A percentile compares a stretch with the other conserved stretches of the same genome.
phyloP scores from a whole-genome alignment of 2,329 filamentous ascomycete genomes.

The Berkeleyomyces basicola region DNA sequence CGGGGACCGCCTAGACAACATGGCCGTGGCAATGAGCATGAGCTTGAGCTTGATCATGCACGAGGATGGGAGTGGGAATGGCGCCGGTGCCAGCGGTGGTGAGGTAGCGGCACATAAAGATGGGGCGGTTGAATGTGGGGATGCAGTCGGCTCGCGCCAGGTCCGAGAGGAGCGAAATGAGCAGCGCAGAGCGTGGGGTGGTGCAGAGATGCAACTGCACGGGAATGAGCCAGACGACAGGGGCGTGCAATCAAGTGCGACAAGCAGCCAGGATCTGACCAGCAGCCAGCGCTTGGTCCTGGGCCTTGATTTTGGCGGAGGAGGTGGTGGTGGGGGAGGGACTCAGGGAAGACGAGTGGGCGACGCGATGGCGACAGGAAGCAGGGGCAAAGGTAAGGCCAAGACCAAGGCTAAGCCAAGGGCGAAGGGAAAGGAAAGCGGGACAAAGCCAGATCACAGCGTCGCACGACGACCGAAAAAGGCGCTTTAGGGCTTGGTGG shows the following conservation, averaged over 20 bases:
- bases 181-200: neutral
- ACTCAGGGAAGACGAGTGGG: neutral
- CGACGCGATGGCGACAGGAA: neutral
- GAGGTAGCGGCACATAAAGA: neutral
- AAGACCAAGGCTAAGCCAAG: neutral
- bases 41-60: neutral
- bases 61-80: neutral
- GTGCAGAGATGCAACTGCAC: neutral
- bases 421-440: neutral
- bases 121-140: neutral
- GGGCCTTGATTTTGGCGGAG: conserved; percentile 5
- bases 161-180: neutral
- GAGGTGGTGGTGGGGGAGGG: neutral
- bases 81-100: neutral
- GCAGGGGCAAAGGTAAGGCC: conserved; percentile 2
- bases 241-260: neutral
- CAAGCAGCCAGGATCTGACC: neutral
- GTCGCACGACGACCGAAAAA: conserved; percentile 1
- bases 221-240: neutral
- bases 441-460: neutral
- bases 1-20: neutral
- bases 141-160: neutral
- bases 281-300: conserved; percentile 7
- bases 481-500: neutral
- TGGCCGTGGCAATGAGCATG: neutral